These are phyloP conservation scores for Poa pratensis DNA, from an alignment of 176 grass and related monocot species.

Conservation along the genomic window DNA sequence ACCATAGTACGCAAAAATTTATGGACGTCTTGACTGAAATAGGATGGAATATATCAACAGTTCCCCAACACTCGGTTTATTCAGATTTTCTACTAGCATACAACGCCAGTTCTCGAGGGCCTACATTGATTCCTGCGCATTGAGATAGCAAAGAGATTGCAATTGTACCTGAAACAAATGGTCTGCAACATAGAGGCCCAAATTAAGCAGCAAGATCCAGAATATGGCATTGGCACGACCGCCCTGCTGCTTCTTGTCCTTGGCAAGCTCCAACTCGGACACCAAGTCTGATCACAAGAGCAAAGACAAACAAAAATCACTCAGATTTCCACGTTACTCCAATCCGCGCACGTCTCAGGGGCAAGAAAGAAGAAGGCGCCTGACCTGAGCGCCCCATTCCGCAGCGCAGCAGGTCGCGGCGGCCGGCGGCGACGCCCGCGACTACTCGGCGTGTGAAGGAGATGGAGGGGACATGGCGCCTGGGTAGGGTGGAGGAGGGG, in stretches of 20 bases:
- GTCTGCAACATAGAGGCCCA: slow-evolving; percentile 87
- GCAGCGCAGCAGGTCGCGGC: slow-evolving; percentile 50
- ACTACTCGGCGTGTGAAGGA: slow-evolving; percentile 14
- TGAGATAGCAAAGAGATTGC: not conserved
- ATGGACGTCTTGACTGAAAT: not conserved
- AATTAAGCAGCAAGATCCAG: slow-evolving; percentile 97
- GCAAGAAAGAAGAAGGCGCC: not conserved
- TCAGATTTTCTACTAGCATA: not conserved
- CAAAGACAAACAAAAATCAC: not conserved
- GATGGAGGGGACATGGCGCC: not conserved
- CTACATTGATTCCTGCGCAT: not conserved
- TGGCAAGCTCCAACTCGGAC: slow-evolving; percentile 83
- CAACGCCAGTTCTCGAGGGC: not conserved
- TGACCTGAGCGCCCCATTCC: slow-evolving; percentile 52
- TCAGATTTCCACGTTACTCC: not conserved
- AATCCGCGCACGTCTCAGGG: not conserved
- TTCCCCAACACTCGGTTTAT: not conserved
- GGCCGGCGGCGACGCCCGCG: slow-evolving; percentile 20
- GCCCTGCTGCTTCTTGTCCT: slow-evolving; percentile 54
- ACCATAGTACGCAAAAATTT: not conserved
- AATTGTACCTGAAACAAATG: slow-evolving; percentile 77
- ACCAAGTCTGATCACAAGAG: slow-evolving; percentile 60
- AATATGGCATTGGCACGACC: slow-evolving; percentile 75
- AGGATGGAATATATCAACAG: not conserved
- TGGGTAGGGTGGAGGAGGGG: not conserved